Evolutionary conservation across 2,329 filamentous ascomycete genomes (phyloP).

Genomic region (Alternaria sp.): DNA sequence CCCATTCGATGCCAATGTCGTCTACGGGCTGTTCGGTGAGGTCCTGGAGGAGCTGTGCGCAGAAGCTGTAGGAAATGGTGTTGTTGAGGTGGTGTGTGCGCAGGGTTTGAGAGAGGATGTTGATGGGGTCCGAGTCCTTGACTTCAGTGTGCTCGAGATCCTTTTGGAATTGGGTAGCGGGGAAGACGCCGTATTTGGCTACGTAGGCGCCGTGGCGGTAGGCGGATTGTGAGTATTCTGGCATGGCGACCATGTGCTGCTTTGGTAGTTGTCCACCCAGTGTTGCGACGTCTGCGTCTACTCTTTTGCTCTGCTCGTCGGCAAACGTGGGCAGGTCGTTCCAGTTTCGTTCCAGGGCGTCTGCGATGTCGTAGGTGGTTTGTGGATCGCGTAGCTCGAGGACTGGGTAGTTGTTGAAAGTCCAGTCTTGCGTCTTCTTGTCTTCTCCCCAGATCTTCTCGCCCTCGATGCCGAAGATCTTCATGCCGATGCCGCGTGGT

Average conservation of each 20-base stretch:
- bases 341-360: conserved; percentile 37
- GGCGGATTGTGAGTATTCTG: conserved; percentile 58
- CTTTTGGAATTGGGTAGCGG: conserved; percentile 52
- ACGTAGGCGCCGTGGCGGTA: conserved; percentile 60
- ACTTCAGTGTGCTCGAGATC: conserved; percentile 51
- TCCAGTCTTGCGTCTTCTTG: conserved; percentile 55
- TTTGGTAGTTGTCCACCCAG: conserved; percentile 33
- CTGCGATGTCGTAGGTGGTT: conserved; percentile 55
- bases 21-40: conserved; percentile 54
- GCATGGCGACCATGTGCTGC: conserved; percentile 41
- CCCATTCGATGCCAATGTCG: conserved; percentile 53
- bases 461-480: conserved; percentile 59
- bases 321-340: conserved; percentile 34
- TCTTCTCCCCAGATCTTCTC: conserved; percentile 42
- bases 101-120: conserved; percentile 34
- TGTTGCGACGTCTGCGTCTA: conserved; percentile 47
- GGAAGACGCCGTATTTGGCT: conserved; percentile 58
- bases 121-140: conserved; percentile 37
- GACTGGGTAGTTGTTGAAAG: conserved; percentile 59
- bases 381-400: conserved; percentile 59
- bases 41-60: conserved; percentile 58
- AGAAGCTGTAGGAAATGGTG: conserved; percentile 46
- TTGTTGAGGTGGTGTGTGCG: conserved; percentile 26
- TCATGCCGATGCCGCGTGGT: conserved; percentile 59
- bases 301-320: conserved; percentile 53